Percentiles rank a stretch among this genome's conserved stretches.
Conservation (phyloP, 495 filamentous ascomycete species). For the Pyrenopolyporus hunteri region DNA sequence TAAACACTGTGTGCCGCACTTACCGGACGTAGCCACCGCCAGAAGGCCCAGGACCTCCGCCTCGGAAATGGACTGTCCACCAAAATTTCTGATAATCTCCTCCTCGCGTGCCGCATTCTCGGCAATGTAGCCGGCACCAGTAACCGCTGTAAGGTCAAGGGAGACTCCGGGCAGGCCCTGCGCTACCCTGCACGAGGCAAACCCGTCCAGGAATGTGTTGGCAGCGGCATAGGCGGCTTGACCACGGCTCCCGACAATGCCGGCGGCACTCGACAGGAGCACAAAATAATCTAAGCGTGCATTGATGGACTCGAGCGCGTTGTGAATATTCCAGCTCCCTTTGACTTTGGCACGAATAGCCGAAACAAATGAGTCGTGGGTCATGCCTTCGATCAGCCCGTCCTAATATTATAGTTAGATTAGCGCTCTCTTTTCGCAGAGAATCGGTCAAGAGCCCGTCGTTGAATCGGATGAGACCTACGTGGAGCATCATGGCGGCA, state of each 20-base stretch:
- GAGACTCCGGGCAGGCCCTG: slow-evolving; percentile 46
- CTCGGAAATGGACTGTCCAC: slow-evolving; percentile 32
- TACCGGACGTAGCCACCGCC: slow-evolving; percentile 27
- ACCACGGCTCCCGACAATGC: slow-evolving; percentile 56
- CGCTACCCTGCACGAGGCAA: slow-evolving; percentile 40
- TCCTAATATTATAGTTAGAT: slow-evolving; percentile 42
- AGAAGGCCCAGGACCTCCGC: slow-evolving; percentile 30
- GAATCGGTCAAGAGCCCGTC: not conserved
- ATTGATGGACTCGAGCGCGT: slow-evolving; percentile 32
- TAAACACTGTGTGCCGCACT: slow-evolving; percentile 27
- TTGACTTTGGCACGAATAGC: slow-evolving; percentile 49
- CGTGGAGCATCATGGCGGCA: slow-evolving; percentile 37
- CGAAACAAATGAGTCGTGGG: slow-evolving; percentile 42
- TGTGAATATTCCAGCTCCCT: slow-evolving; percentile 49
- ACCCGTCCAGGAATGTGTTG: slow-evolving; percentile 62
- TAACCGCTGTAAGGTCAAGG: slow-evolving; percentile 37
- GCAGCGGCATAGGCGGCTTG: slow-evolving; percentile 66
- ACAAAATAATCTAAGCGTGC: slow-evolving; percentile 66
- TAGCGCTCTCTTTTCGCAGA: not conserved
- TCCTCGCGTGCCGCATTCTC: slow-evolving; percentile 30
- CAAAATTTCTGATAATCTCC: slow-evolving; percentile 32
- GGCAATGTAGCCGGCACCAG: slow-evolving; percentile 41
- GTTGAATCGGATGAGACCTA: slow-evolving; percentile 13
- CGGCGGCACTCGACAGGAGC: slow-evolving; percentile 49
- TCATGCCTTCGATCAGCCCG: slow-evolving; percentile 50